Conservation (phyloP, 1,139 yeast genomes). For the Pichia sp. region DNA sequence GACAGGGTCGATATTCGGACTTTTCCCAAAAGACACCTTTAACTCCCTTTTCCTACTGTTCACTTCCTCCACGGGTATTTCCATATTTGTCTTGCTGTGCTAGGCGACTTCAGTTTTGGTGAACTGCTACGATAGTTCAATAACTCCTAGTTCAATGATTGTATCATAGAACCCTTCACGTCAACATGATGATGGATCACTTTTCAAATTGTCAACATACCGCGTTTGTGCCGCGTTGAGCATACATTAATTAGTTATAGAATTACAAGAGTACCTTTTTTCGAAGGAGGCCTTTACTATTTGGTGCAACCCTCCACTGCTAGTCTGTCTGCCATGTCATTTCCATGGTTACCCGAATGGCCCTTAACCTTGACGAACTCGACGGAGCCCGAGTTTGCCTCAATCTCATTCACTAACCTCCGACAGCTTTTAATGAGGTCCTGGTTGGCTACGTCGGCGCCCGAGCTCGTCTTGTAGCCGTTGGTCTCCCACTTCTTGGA, state of each 20-base stretch:
- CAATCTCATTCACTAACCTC: constrained; percentile 20
- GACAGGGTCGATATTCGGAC: neutral
- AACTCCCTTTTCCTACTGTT: constrained; percentile 5
- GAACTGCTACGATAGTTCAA: too few species aligned
- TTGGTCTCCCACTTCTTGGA: constrained; percentile 46
- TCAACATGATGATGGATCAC: too few species aligned
- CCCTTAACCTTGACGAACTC: constrained; percentile 59
- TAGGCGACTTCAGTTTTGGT: too few species aligned
- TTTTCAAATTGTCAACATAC: neutral
- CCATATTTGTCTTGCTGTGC: neutral
- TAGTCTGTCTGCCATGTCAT: constrained; percentile 70
- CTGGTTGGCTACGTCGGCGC: constrained; percentile 45
- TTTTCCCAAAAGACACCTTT: constrained; percentile 8
- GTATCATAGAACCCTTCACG: too few species aligned
- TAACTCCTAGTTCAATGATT: too few species aligned
- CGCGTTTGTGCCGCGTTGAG: neutral
- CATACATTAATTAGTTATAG: neutral
- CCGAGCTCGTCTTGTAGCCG: constrained; percentile 47
- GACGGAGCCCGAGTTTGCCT: constrained; percentile 11
- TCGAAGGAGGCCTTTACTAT: neutral
- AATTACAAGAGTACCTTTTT: neutral
- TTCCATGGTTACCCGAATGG: constrained; percentile 66
- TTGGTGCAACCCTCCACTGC: constrained; percentile 60
- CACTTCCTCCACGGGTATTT: neutral
- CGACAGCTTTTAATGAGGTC: constrained; percentile 43